Base-by-base conservation (phyloP, 176 grass and related monocot genomes). In the Thalia dealbata region DNA sequence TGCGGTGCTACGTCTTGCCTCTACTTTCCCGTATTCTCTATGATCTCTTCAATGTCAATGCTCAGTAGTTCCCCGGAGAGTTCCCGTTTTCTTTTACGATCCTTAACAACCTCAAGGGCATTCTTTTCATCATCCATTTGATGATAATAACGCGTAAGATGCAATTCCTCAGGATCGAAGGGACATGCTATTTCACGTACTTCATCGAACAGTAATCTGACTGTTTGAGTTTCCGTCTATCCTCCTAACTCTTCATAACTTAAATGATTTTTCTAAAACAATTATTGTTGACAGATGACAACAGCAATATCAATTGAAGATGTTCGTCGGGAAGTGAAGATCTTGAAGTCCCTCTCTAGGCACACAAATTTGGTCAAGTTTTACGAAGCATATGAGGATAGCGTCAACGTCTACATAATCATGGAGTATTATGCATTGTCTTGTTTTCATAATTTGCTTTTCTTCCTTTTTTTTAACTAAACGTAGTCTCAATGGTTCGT, bases 271-370 rank as follows among this genome's bases (percentile, higher is more conserved):
- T 42, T 44, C 9, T 44, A 22, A 23, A 78, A 28, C n/a, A 32
- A 23, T 26, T 56, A 69, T 85, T 38, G 73, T 70, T 83, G 22
- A 19, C 85, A 99, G 95, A 99, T 99, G 90, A 93, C 87, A 41
- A 90, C 95, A 77, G 83, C 95, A 73, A 93, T 99, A 86, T 80
- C 95, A 72, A 91, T 99, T 85, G 95, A 99, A 79, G 95, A 99
- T 99, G 95, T 93, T 58, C 85, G 95, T 52, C 91, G 95, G 81
- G 95, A 99, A 75, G 90, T 99, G 68, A 99, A 91, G 73, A 99
- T 99, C 79, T 72, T 99, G 80, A 99, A 93, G 85, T 82, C 85
- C 74, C 85, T 99, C 75, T 88, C 95, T 70, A 88, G 90, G 64
- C 95, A 95, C 85, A 86, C 79, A 35, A 87, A 95, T 81, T 78